These are phyloP conservation scores for Tricholoma furcatifolium DNA, from an alignment of 768 basidiomycete species.

Conservation along the genomic window DNA sequence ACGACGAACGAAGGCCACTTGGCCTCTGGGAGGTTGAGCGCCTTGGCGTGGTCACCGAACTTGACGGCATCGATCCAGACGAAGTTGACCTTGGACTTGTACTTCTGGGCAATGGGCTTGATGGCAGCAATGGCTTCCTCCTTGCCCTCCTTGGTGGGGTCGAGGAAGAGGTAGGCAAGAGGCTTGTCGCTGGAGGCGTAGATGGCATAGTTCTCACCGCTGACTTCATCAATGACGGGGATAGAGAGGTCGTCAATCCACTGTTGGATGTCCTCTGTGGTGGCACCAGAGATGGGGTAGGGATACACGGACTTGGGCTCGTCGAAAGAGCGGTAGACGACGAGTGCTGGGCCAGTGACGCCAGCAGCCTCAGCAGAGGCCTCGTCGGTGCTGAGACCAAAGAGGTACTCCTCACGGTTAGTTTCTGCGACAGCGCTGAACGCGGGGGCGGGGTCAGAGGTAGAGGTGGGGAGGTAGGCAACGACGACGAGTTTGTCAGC, in stretches of 20 bases:
- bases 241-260: slow-evolving; percentile 86
- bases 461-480: slow-evolving; percentile 76
- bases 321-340: slow-evolving; percentile 92
- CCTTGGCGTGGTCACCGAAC: slow-evolving; percentile 94
- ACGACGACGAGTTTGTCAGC: slow-evolving; percentile 90
- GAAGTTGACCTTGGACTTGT: slow-evolving; percentile 90
- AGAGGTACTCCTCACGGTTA: slow-evolving; percentile 92
- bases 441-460: slow-evolving; percentile 66
- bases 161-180: slow-evolving; percentile 92
- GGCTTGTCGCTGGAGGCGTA: slow-evolving; percentile 86
- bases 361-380: slow-evolving; percentile 67
- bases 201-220: slow-evolving; percentile 85
- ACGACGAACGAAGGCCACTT: slow-evolving; percentile 96
- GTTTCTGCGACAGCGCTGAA: slow-evolving; percentile 82
- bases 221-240: slow-evolving; percentile 90
- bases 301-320: slow-evolving; percentile 74
- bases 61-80: slow-evolving; percentile 97
- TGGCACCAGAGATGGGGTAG: slow-evolving; percentile 55
- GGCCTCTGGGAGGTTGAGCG: slow-evolving; percentile 80
- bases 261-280: slow-evolving; percentile 59
- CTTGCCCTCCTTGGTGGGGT: slow-evolving; percentile 67
- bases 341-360: slow-evolving; percentile 78
- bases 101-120: slow-evolving; percentile 74
- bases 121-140: slow-evolving; percentile 65
- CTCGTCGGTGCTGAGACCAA: slow-evolving; percentile 80